Base-by-base conservation (phyloP, 805 yeast genomes). In the Candida jianshihensis region DNA sequence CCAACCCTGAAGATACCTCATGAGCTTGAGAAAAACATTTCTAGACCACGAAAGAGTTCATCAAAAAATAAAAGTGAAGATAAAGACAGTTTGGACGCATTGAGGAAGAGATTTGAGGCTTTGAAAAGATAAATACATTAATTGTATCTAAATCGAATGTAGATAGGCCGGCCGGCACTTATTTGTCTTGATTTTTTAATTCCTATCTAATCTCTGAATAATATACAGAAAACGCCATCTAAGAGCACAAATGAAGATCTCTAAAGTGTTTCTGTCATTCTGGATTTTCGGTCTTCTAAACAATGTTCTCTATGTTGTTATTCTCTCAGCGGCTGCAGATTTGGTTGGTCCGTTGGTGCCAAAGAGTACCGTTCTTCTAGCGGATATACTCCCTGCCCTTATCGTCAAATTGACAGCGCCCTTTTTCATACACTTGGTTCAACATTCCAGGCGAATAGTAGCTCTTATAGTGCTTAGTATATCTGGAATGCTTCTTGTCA, bases 261-360 rank as follows among this genome's bases (percentile, higher is more conserved):
- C 41, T 2, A 33, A 39, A 19, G 40, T 66, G 6, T 78, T 73
- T 48, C 31, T 56, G 1, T 66, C 83, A 11, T 89, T 89, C 56
- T 81, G 90, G 77, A 51, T 79, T 1, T 86, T 89, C 57, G 98
- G 97, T 0, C 70, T 90, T 10, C 64, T 88, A 26, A 90, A 90
- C 60, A 90, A 90, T 56, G 81, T 90, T 10, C 71, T 90, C 1
- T 90, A 89, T 60, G 97, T 90, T 22, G 90, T 90, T 13, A 89
- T 90, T 27, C 64, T 90, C 12, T 78, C 95, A 0, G 95, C 97
- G 0, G 97, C 97, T 2, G 75, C 86, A 22, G 98, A 90, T 54
- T 64, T 90, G 12, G 96, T 89, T 1, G 96, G 96, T 1, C 74
- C 86, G 1, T 48, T 66, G 6, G 72, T 82, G 0, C 97, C 98